A percentile compares a stretch with the other conserved stretches of the same genome.
phyloP scores from a whole-genome alignment of 495 filamentous ascomycete genomes.

The Aspergillus ellipticus region DNA sequence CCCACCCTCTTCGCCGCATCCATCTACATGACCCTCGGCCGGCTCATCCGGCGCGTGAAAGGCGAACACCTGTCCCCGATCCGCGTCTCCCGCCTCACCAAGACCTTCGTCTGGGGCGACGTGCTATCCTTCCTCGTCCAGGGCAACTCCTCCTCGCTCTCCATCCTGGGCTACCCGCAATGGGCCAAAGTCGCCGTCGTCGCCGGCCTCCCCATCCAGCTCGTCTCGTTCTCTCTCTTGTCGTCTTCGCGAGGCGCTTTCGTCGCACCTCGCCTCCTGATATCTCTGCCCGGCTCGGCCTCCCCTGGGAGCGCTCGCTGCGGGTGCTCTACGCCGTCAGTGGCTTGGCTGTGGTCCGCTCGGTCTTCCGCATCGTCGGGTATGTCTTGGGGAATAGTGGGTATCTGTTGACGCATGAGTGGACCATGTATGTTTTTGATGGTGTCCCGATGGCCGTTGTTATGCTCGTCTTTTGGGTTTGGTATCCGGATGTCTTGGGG shows the following conservation, averaged over 20 bases:
- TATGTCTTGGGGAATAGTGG: not conserved
- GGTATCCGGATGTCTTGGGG: not conserved
- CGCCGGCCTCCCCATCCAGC: not conserved
- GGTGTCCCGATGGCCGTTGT: not conserved
- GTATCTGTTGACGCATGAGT: not conserved
- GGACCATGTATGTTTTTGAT: not conserved
- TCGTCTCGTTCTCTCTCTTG: not conserved
- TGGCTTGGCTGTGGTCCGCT: not conserved
- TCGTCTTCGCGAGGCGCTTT: not conserved
- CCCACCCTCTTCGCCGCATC: constrained; percentile 42
- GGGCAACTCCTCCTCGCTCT: not conserved
- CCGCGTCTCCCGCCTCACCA: constrained; percentile 16
- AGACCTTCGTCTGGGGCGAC: constrained; percentile 30
- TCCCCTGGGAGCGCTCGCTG: not conserved
- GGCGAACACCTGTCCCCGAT: constrained; percentile 28
- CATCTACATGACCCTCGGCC: constrained; percentile 49
- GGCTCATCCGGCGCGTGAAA: constrained; percentile 34
- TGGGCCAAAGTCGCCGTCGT: not conserved
- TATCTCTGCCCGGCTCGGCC: not conserved
- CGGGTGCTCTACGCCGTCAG: not conserved
- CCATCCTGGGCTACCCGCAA: not conserved
- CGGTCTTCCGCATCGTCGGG: not conserved
- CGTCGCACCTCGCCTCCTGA: not conserved
- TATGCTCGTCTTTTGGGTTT: not conserved
- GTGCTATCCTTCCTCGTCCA: constrained; percentile 25